Base-by-base conservation (phyloP, 225 moss, liverwort and hornwort species). In the Ulota crispa region DNA sequence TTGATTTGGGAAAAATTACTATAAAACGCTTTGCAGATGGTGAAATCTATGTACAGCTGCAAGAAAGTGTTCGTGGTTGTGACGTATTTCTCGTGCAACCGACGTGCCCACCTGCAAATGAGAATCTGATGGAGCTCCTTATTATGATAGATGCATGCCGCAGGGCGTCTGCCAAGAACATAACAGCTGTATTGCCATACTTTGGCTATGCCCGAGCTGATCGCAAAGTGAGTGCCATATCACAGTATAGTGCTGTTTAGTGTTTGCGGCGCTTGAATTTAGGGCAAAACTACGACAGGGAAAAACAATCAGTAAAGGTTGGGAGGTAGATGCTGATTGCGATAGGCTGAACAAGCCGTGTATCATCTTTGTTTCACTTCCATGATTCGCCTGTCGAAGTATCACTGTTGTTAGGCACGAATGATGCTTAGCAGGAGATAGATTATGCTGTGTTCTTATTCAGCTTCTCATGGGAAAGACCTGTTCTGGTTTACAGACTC, bases 101-200 rank as follows among this genome's bases (percentile, higher is more conserved):
- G 20, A 98, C 98, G 24, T 98, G 95, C 70, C 98, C 98, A 63
- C 95, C 98, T 37, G 98, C 98, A 70, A 98, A 98, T 36, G 98
- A 98, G 57, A 98, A 98, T 78, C 82, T 98, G 66, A 95, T 98
- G 98, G 98, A 98, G 90, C 90, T 98, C 39, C 84, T 98, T 67
- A 94, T 98, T 19, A 98, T 98, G 98, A 95, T 98, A 57, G 98
- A 98, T 69, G 98, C 98, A 28, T 98, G 98, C 80, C 95, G 94
- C 68, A 90, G 98, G 75, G 98, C 98, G 54, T 98, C 98, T 47
- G 95, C 98, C 21, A 98, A 93, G 84, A 98, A 94, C 45, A 95
- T 98, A 69, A 98, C 98, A 27, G 98, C 98, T 50, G 95, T 98
- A 50, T 90, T 98, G 37, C 98, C 98, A 8, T 98, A 98, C 70